These are phyloP conservation scores for Rhododendron kiyosumense DNA, from an alignment of 148 eudicot species.

Conservation along the genomic window DNA sequence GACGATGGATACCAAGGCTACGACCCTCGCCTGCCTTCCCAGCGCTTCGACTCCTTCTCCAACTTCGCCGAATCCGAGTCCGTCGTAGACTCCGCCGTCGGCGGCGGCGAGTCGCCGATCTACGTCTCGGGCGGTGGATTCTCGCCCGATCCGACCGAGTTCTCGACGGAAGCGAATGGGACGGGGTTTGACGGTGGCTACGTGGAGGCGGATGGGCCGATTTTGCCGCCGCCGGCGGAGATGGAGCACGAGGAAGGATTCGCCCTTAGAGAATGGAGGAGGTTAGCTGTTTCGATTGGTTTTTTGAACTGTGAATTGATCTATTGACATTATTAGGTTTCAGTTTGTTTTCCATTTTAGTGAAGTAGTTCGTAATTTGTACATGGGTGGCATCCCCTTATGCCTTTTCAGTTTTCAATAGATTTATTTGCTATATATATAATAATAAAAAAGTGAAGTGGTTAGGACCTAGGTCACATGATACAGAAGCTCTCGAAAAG, in stretches of 20 bases:
- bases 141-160: conserved; percentile 7
- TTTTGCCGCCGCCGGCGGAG: conserved; percentile 26
- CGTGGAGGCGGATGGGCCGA: conserved; percentile 19
- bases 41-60: conserved; percentile 25
- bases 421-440: neutral
- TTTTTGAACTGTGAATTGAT: neutral
- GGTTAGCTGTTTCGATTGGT: conserved; percentile 21
- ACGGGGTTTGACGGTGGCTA: conserved; percentile 13
- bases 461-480: neutral
- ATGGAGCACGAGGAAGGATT: conserved; percentile 33
- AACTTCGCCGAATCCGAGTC: conserved; percentile 28
- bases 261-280: conserved; percentile 49
- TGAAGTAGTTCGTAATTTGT: neutral
- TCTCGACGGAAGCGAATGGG: conserved; percentile 15
- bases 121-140: conserved; percentile 2
- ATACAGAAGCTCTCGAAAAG: neutral
- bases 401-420: neutral
- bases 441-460: neutral
- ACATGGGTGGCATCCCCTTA: neutral
- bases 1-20: conserved; percentile 5
- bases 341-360: neutral
- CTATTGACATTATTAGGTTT: neutral
- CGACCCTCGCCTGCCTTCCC: conserved; percentile 17
- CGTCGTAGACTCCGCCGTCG: conserved; percentile 13
- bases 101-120: conserved; percentile 19